A percentile compares a stretch with the other conserved stretches of the same genome.
These are phyloP conservation scores for Ogataea nonfermentans DNA, from an alignment of 805 yeast genomes.

Conservation along the genomic window DNA sequence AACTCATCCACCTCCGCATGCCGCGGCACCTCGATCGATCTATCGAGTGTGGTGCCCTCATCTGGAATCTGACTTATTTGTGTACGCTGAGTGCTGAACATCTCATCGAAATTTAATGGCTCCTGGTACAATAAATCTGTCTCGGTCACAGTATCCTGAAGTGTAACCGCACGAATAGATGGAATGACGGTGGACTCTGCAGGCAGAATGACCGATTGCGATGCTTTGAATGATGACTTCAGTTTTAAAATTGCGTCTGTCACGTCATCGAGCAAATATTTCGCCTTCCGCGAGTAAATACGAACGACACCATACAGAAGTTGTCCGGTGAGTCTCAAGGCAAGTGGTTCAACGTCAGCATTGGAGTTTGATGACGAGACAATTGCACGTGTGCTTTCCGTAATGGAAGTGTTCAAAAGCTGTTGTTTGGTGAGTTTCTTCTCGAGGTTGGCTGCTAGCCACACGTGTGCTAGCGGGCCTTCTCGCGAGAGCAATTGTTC, in stretches of 20 bases:
- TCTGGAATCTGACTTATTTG: slow-evolving; percentile 12
- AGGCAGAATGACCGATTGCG: slow-evolving; percentile 53
- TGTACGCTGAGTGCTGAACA: slow-evolving; percentile 21
- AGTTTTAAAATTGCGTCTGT: slow-evolving; percentile 69
- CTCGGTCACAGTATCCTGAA: slow-evolving; percentile 78
- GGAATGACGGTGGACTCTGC: slow-evolving; percentile 59
- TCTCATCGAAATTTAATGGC: slow-evolving; percentile 45
- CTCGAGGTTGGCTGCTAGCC: slow-evolving; percentile 92
- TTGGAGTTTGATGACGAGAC: slow-evolving; percentile 37
- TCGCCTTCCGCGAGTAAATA: slow-evolving; percentile 83
- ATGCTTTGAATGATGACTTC: slow-evolving; percentile 60
- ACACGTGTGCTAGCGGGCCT: slow-evolving; percentile 86
- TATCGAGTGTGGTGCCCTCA: slow-evolving; percentile 39
- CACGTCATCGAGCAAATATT: slow-evolving; percentile 79
- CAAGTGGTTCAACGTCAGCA: slow-evolving; percentile 52
- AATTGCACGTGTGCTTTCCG: slow-evolving; percentile 64
- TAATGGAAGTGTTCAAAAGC: slow-evolving; percentile 66
- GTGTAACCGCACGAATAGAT: slow-evolving; percentile 55
- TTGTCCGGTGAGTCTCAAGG: slow-evolving; percentile 82
- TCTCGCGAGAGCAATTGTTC: slow-evolving; percentile 58
- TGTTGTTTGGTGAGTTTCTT: slow-evolving; percentile 71
- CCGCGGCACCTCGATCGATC: slow-evolving; percentile 69
- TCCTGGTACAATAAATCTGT: slow-evolving; percentile 70
- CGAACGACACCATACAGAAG: slow-evolving; percentile 81
- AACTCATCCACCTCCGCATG: slow-evolving; percentile 34